A percentile compares a stretch with the other conserved stretches of the same genome.
These are phyloP conservation scores for Aspergillus sp. DNA, from an alignment of 2,329 filamentous ascomycete genomes.

Conservation along the genomic window DNA sequence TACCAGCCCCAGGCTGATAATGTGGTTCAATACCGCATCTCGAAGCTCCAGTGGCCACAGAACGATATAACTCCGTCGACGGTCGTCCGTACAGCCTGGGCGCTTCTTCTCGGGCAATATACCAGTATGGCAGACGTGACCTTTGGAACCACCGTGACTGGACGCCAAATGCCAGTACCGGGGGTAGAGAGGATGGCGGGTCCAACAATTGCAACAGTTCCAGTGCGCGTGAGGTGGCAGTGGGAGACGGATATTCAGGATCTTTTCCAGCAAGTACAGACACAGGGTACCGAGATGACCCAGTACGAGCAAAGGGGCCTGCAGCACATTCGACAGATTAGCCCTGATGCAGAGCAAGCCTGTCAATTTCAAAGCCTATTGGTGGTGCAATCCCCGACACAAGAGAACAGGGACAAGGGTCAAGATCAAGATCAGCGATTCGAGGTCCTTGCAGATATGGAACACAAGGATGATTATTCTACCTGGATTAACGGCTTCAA, in stretches of 20 bases:
- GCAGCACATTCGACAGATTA: constrained; percentile 51
- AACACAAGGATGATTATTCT: constrained; percentile 46
- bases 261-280: constrained; percentile 55
- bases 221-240: constrained; percentile 15
- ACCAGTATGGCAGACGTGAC: constrained; percentile 39
- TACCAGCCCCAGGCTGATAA: not conserved
- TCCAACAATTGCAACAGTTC: constrained; percentile 12
- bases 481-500: not conserved
- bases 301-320: constrained; percentile 59
- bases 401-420: constrained; percentile 7
- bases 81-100: constrained; percentile 40
- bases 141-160: constrained; percentile 42
- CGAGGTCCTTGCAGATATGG: constrained; percentile 52
- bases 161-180: constrained; percentile 37
- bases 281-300: constrained; percentile 53
- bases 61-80: constrained; percentile 25
- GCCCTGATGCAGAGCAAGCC: constrained; percentile 39
- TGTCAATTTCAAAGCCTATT: constrained; percentile 44
- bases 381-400: constrained; percentile 28
- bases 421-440: constrained; percentile 47
- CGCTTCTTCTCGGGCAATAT: constrained; percentile 33
- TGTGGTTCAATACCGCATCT: constrained; percentile 4
- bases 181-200: constrained; percentile 38
- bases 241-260: constrained; percentile 36
- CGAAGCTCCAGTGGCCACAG: constrained; percentile 7